Evolutionary conservation across 2,329 filamentous ascomycete genomes (phyloP), one percentile per base, ranked within the genome.

Genomic region (Xylariaceae sp.): DNA sequence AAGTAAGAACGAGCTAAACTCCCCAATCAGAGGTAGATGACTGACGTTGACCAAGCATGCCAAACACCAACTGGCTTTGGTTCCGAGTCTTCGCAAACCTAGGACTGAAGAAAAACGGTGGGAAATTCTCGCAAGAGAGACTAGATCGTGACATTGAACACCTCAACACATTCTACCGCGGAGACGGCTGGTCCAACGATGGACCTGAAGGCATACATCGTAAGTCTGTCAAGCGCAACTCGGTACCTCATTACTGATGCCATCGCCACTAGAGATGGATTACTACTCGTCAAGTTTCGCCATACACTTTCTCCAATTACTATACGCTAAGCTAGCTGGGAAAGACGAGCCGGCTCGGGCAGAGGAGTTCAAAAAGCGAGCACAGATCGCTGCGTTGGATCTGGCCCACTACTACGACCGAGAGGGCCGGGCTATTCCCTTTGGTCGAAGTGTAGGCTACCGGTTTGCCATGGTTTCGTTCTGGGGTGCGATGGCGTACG

Each of bases 391-490:
- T 47, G 85, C 86, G 0, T 66, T 83, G 3, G 85, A 89, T 50
- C 79, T 89, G 48, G 74, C 82, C 3, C 82, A 89, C 64, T 90
- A 89, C 62, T 89, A 86, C 47, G 85, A 88, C 53, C 72, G 79
- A 8, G 74, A 86, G 59, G 86, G 81, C 4, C 73, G 84, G 18
- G 75, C 83, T 2, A 85, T 89, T 38, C 86, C 87, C 0, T 91
- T 89, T 51, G 87, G 87, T 3, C 77, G 87, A 36, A 87, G 83
- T 39, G 75, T 90, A 37, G 87, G 84, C 6, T 91, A 91, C 60
- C 78, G 86, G n/a, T 90, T 89, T 61, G 86, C 85, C 37, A 89
- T 89, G 81, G 81, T 84, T n/a, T 85, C 81, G 0, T 90, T 90
- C 65, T 90, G 86, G 86, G 82, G 84, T 11, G 83, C 85, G 0